Percentiles rank a stretch among this genome's conserved stretches.
These are phyloP conservation scores for Prunus fruticosa DNA, from an alignment of 306 rosid species.

Conservation along the genomic window DNA sequence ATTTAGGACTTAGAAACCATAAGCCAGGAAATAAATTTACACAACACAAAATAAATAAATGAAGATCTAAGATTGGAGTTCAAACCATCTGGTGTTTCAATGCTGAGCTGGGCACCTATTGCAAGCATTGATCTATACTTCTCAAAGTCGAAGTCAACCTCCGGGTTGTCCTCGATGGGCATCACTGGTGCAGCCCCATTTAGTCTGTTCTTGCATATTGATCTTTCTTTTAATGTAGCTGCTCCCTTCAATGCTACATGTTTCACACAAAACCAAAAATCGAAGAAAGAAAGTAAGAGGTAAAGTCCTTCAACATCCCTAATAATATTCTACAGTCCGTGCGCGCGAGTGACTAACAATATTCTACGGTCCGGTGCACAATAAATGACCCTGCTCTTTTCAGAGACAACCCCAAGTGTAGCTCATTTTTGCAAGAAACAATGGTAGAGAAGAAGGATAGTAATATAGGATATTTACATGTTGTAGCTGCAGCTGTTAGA, in stretches of 20 bases:
- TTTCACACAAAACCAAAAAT: neutral
- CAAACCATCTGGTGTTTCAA: constrained; percentile 83
- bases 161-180: constrained; percentile 66
- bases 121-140: constrained; percentile 60
- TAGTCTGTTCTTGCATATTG: constrained; percentile 63
- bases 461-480: constrained; percentile 42
- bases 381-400: too few relatives aligned
- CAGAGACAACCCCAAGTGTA: neutral
- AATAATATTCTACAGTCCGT: neutral
- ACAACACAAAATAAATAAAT: neutral
- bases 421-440: neutral
- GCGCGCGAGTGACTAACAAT: neutral
- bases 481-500: constrained; percentile 88
- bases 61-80: neutral
- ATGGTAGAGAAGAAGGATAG: neutral
- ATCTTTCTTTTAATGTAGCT: constrained; percentile 73
- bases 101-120: constrained; percentile 56
- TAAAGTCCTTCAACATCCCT: neutral
- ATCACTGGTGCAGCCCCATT: constrained; percentile 60
- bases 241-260: constrained; percentile 78
- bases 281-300: neutral
- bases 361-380: too few relatives aligned
- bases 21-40: neutral
- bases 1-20: neutral
- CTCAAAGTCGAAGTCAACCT: constrained; percentile 61